Percentiles rank a stretch among this genome's conserved stretches.
Evolutionary conservation across 73 alveolate species (phyloP).

Genomic region (Breviolum minutum): DNA sequence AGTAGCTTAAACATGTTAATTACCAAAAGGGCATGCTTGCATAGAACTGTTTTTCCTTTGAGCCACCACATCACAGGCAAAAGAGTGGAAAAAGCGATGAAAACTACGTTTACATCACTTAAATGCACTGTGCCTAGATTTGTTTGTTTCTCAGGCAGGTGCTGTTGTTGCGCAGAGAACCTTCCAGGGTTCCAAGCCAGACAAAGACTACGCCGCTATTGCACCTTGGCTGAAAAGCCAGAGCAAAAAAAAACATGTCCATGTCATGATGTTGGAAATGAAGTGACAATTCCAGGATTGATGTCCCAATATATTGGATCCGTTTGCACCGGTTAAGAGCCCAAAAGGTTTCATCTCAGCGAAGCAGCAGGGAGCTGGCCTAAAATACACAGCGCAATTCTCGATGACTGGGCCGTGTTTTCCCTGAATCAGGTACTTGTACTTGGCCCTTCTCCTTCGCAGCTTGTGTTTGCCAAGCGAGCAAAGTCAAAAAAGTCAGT

Average conservation of each 20-base stretch:
- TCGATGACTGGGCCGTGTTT: too few species aligned
- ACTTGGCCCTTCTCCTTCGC: conserved; percentile 44
- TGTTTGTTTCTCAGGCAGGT: background rate
- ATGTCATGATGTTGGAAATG: too few species aligned
- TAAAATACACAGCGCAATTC: too few species aligned
- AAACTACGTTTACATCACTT: background rate
- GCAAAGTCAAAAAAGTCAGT: background rate
- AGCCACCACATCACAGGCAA: too few species aligned
- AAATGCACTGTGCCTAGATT: background rate
- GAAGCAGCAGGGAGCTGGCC: too few species aligned
- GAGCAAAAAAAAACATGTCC: too few species aligned
- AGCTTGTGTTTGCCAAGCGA: conserved; percentile 7
- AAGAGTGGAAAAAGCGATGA: too few species aligned
- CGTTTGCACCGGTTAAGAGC: background rate
- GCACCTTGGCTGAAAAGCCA: background rate
- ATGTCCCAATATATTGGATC: background rate
- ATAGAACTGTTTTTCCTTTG: too few species aligned
- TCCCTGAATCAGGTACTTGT: conserved; percentile 5
- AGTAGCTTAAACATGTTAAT: too few species aligned
- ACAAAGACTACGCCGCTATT: background rate
- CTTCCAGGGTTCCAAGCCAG: background rate
- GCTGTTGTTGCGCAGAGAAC: background rate
- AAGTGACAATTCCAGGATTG: background rate
- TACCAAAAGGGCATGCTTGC: too few species aligned
- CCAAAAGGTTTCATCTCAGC: too few species aligned